Evolutionary conservation across 1,139 yeast species (phyloP), one percentile per base, ranked within the genome.

Genomic region (Komagataea norvegica): DNA sequence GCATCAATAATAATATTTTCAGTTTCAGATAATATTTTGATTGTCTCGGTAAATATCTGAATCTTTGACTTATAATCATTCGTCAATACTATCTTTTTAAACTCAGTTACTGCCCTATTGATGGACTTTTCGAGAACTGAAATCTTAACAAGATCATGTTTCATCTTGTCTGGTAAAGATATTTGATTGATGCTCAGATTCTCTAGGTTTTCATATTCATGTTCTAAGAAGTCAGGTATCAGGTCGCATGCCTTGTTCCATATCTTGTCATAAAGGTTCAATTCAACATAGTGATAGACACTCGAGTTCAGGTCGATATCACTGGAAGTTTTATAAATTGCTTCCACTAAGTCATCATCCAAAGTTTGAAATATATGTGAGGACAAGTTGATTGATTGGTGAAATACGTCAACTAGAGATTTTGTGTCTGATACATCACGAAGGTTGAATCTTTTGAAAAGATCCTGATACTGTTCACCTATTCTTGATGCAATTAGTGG

Each of bases 161-260:
- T 68, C 56, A 56, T 51, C 36, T 42, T 43, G 4, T 61, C 63
- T 6, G 79, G 86, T 23, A 77, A 60, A 10, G 81, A 89, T 6
- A 87, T 68, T 53, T 88, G 96, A 37, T 80, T 78, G 10, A 88
- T 58, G 25, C 93, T 81, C 6, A 88, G 55, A 49, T 73, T 56
- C 14, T 70, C 64, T 15, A 87, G 50, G 8, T 57, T 48, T 3
- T 65, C 54, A 59, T 75, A 74, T 38, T 58, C 54, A 26, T 62
- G 54, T 22, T 55, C 41, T 9, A 73, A 55, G 38, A 62, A 49
- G 49, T 59, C 57, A 40, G 54, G 38, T 31, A 52, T 31, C 20
- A 59, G 22, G 9, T 46, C 64, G 43, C 67, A 67, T 11, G 74
- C 54, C 42, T 70, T 74, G 6, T 71, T 56, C 87, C 91, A 83